Evolutionary conservation across 352 stramenopile genomes (phyloP), one percentile per base, ranked within the genome.

Genomic region (Pelagophyceae sp.): DNA sequence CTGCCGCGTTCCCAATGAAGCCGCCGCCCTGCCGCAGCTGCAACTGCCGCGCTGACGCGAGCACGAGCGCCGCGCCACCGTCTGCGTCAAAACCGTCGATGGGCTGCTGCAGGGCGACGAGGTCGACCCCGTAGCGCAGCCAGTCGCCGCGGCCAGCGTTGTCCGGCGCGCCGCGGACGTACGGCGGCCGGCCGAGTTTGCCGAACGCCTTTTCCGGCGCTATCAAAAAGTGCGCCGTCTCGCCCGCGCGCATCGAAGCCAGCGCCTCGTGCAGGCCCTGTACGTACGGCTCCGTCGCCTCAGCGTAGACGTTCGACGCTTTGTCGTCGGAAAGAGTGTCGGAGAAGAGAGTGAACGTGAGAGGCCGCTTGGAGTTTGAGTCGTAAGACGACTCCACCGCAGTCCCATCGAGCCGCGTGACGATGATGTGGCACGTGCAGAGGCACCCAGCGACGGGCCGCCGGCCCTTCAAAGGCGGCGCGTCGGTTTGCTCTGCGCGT

Each of bases 181-280:
- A 15, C 67, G 67, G 67, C 6, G 31, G 58, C 1, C 27, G 27
- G 27, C 67, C 67, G 25, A 60, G 29, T 33, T 23, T 33, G 38
- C 67, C 67, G 38, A 31, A 74, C 15, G 35, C 33, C 67, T 74
- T 74, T n/a, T 74, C 67, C 0, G 67, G 67, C 67, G 33, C 11
- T 1, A 74, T 17, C 15, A 33, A 20, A n/a, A 74, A 74, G 38
- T 58, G 67, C 35, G 67, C 67, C 11, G 58, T 2, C 38, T 74
- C 67, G 35, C 67, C 67, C 35, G 23, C 35, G 35, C 67, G 67
- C 67, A 74, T 74, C 33, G 67, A 74, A 11, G 35, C 38, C 1
- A 74, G 2, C 15, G 17, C 67, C 37, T 74, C 67, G 67, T 74
- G 67, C 15, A 74, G 23, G 35, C 67, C 67, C 67, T 74, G 67